Percentiles rank a stretch among this genome's conserved stretches.
Evolutionary conservation across 2,329 filamentous ascomycete species (phyloP).

Genomic region (Venturia effusa): DNA sequence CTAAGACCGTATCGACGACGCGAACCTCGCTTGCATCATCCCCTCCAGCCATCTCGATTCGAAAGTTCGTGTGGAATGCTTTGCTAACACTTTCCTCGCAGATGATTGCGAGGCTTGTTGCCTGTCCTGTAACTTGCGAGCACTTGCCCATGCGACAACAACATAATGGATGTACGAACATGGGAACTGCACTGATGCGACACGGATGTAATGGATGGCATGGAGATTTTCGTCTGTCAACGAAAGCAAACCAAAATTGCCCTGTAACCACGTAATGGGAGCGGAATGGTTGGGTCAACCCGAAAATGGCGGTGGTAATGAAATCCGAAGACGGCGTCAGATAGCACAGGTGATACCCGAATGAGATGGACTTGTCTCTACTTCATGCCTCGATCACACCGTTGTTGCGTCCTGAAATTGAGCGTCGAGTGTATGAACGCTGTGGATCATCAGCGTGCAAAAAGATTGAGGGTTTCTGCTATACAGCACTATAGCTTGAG

Average conservation of each 20-base stretch:
- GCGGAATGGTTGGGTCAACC: not conserved
- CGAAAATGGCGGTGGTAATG: not conserved
- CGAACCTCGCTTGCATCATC: too few relatives aligned
- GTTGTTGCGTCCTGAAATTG: not conserved
- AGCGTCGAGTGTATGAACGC: not conserved
- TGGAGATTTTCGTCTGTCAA: not conserved
- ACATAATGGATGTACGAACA: not conserved
- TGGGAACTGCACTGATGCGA: not conserved
- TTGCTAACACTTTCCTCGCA: too few relatives aligned
- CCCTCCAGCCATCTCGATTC: too few relatives aligned
- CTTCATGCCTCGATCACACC: not conserved
- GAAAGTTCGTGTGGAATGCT: not conserved
- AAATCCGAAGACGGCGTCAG: not conserved
- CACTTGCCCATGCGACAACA: not conserved
- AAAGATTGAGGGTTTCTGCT: too few relatives aligned
- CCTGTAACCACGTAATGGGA: not conserved
- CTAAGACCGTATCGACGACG: not conserved
- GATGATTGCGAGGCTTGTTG: too few relatives aligned
- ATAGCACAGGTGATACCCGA: not conserved
- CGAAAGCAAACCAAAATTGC: not conserved
- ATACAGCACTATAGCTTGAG: too few relatives aligned
- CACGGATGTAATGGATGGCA: not conserved
- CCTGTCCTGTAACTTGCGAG: too few relatives aligned
- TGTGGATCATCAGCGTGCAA: not conserved
- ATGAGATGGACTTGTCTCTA: not conserved